phyloP scores from a whole-genome alignment of 177 flowering plant genomes.

The Tripterygium wilfordii region DNA sequence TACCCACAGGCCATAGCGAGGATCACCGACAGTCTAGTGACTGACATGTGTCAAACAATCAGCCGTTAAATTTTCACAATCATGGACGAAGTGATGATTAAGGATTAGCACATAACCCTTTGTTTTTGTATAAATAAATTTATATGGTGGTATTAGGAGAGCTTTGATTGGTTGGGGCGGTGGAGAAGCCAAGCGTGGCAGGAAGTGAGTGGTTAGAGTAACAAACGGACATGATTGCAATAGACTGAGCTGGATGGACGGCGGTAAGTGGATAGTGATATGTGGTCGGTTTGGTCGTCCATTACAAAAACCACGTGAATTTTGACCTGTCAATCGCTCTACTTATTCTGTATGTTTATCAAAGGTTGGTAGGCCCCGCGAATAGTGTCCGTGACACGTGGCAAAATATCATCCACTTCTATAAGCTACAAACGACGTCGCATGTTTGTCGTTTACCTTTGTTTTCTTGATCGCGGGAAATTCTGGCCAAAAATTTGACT shows the following conservation, averaged over 20 bases:
- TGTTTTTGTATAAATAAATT: not conserved
- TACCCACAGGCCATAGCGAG: no score
- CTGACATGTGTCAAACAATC: no score
- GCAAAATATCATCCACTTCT: not conserved
- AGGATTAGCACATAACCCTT: no score
- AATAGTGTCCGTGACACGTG: not conserved
- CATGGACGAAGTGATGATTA: no score
- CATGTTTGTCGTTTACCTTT: no score
- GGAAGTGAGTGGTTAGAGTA: constrained; percentile 9
- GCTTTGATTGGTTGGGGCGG: constrained; percentile 7
- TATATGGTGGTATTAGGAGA: no score
- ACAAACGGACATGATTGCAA: constrained; percentile 1
- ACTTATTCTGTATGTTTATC: not conserved
- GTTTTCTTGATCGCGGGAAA: no score
- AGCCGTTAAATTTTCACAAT: no score
- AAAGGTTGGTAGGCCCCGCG: not conserved
- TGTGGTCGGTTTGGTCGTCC: constrained; percentile 5
- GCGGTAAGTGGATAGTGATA: constrained; percentile 1
- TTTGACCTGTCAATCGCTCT: not conserved
- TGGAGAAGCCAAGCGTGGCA: constrained; percentile 9
- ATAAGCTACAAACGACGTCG: no score
- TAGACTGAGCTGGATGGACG: constrained; percentile 8
- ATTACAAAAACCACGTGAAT: not conserved
- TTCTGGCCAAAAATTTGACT: no score
- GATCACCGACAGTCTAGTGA: no score